Conservation (phyloP, 2,329 filamentous ascomycete genomes). For the Trichoderma sp. region DNA sequence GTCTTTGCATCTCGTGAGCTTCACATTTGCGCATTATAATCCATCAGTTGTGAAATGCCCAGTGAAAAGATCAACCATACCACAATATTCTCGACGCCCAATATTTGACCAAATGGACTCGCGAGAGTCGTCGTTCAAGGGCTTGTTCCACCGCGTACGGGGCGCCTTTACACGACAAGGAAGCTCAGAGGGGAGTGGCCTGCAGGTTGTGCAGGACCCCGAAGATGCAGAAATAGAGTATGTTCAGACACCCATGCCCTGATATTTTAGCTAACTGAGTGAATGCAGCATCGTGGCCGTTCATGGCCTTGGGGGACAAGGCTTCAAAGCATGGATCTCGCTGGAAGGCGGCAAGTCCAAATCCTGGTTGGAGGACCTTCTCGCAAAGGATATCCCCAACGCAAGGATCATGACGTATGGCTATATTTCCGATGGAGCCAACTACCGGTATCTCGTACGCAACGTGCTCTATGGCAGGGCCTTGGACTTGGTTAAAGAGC, state of each 20-base stretch:
- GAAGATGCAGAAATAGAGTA: constrained; percentile 28
- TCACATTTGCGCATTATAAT: not conserved
- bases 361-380: constrained; percentile 28
- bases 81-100: not conserved
- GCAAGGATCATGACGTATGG: constrained; percentile 30
- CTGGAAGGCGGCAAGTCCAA: constrained; percentile 23
- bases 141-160: constrained; percentile 26
- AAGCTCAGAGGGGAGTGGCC: constrained; percentile 21
- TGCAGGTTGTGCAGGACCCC: constrained; percentile 25
- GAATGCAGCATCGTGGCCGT: constrained; percentile 28
- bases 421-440: constrained; percentile 26
- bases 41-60: not conserved
- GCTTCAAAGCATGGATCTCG: constrained; percentile 29
- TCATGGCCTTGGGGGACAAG: constrained; percentile 28
- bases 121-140: constrained; percentile 25
- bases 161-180: constrained; percentile 24
- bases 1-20: not conserved
- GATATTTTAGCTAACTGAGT: not conserved
- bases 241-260: not conserved
- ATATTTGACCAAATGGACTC: constrained; percentile 22
- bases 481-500: constrained; percentile 25
- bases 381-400: constrained; percentile 26
- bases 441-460: constrained; percentile 26
- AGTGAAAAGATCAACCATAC: not conserved
- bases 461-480: constrained; percentile 28